Evolutionary conservation across 1,284 basidiomycete genomes (phyloP).

Genomic region (Pseudozyma pruni): DNA sequence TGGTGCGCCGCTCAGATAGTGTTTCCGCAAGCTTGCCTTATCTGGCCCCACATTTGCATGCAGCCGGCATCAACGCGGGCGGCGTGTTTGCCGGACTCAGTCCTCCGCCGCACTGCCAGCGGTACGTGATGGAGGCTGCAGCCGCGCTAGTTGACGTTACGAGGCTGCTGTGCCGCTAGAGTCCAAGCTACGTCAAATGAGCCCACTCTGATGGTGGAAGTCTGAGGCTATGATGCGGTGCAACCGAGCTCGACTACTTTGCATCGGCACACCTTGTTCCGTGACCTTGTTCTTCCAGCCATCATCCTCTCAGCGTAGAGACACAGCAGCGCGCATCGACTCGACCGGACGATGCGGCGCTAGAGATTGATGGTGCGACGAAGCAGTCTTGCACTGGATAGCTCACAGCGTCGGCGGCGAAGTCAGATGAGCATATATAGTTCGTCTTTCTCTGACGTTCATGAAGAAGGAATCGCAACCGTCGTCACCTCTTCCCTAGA

Average conservation of each 20-base stretch:
- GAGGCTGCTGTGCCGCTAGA: neutral
- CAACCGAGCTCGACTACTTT: slow-evolving; percentile 17
- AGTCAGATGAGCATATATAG: neutral
- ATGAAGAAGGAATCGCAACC: neutral
- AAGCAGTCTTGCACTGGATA: neutral
- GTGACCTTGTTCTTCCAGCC: neutral
- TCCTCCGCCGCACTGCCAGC: neutral
- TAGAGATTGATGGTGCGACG: too few species aligned
- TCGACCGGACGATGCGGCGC: too few species aligned
- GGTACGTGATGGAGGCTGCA: neutral
- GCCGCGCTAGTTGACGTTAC: too few species aligned
- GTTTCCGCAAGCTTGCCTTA: neutral
- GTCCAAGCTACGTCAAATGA: too few species aligned
- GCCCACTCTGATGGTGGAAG: neutral
- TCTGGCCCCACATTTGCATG: neutral
- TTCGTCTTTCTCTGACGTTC: neutral
- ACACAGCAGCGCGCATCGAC: too few species aligned
- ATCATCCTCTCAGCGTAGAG: too few species aligned
- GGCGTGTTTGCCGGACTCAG: too few species aligned
- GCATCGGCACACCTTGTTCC: slow-evolving; percentile 24
- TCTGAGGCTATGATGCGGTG: neutral
- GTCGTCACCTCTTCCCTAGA: neutral
- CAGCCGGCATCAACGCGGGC: neutral
- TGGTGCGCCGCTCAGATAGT: too few species aligned
- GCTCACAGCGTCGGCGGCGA: neutral